These are phyloP conservation scores for Rubus parviflorus DNA, from an alignment of 306 rosid genomes.

Conservation along the genomic window DNA sequence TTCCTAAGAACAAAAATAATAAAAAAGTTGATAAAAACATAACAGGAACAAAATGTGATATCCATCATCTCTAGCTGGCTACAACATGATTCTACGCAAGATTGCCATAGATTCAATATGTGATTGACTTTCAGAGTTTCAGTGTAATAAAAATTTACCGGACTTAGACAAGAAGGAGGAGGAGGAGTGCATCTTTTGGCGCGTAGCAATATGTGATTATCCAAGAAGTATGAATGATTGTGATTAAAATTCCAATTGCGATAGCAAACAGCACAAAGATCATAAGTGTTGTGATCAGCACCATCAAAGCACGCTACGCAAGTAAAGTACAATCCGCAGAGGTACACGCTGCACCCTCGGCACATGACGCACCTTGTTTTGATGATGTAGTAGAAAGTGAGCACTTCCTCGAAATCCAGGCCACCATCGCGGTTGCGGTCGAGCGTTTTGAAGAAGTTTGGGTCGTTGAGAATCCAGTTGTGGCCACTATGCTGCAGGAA, in stretches of 20 bases:
- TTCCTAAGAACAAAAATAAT: not conserved
- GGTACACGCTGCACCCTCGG: not conserved
- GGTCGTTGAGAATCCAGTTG: not conserved
- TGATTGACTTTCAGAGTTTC: not conserved
- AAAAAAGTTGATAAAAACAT: not conserved
- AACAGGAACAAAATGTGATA: not conserved
- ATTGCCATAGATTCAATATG: not conserved
- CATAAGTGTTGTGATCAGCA: not conserved
- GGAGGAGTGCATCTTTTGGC: not conserved
- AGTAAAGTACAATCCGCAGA: slow-evolving; percentile 17
- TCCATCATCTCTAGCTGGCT: not conserved
- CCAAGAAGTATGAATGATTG: slow-evolving; percentile 7
- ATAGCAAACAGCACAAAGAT: slow-evolving; percentile 19
- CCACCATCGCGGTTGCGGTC: slow-evolving; percentile 7
- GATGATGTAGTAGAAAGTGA: slow-evolving; percentile 25
- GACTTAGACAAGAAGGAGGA: not conserved
- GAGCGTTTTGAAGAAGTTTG: not conserved
- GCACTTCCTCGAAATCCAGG: slow-evolving; percentile 18
- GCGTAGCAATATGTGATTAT: slow-evolving; percentile 6
- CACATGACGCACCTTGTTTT: slow-evolving; percentile 12
- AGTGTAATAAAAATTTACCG: not conserved
- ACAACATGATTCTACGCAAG: not conserved
- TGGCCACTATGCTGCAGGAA: slow-evolving; percentile 11
- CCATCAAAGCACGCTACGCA: slow-evolving; percentile 11
- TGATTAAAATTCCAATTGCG: not conserved